Base-by-base conservation (phyloP, 139 green algal genomes). In the Protoeuglena noctilucae region DNA sequence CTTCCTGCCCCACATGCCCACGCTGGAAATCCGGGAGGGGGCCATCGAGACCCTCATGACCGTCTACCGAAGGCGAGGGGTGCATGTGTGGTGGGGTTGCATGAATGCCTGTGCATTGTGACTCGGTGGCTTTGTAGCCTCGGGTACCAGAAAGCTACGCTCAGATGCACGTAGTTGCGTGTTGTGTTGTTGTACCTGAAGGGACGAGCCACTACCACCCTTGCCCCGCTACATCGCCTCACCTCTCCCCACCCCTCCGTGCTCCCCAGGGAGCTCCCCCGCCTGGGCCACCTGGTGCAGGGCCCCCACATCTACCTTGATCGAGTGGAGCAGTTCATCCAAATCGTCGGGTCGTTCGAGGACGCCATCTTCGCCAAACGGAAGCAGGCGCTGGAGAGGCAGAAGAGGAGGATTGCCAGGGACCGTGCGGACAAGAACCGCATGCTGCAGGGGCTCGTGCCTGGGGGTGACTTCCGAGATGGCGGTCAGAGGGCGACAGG, bases 1-100 rank as follows among this genome's bases (percentile, higher is more conserved):
- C 64, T 99, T 99, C 63, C 62, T 99, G 68, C 92, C 92, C 6
- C 92, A 99, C 75, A 96, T 95, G 86, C 92, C 92, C 18, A 97
- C 92, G 12, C 76, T 99, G 54, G 92, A 99, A 67, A 99, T 99
- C 58, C 68, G 75, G 3, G 80, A 87, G 74, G 79, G 85, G 22
- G 92, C 87, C 40, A 96, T 99, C 51, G 87, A 96, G 64, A 73
- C 97, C 50, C 78, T 99, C 48, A 90, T 99, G 73, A 60, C 65
- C 1, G 71, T 88, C 9, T 97, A 97, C 75, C 34, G 34, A n/a
- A 78, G 73, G 57, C 51, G 70, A 50, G 66, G 84, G 75, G 73
- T 95, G 58, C 69, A 81, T 3, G n/a, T 63, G 23, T 62, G 94
- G 48, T 88, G 81, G 4, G 84, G 90, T 21, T 94, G n/a, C n/a